These are phyloP conservation scores for Pezicula radicicola DNA, from an alignment of 2,329 filamentous ascomycete genomes.

Conservation along the genomic window DNA sequence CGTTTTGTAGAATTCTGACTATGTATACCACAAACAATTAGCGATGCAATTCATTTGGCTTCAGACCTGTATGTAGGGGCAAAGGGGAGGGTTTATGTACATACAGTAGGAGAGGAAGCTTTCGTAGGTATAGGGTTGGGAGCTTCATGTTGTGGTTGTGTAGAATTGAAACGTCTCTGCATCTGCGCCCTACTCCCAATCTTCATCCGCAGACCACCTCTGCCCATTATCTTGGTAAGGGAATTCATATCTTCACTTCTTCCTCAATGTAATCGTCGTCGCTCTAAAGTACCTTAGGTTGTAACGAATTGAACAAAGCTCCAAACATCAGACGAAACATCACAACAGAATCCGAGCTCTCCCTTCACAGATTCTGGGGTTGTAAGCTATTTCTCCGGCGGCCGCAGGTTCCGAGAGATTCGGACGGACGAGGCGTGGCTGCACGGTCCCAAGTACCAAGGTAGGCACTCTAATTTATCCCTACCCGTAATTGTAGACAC, in stretches of 20 bases:
- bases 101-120: conserved; percentile 13
- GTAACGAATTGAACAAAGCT: too few species aligned
- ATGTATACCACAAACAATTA: not conserved
- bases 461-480: too few species aligned
- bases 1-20: conserved; percentile 70
- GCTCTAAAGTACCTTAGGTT: too few species aligned
- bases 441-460: too few species aligned
- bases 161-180: not conserved
- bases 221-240: not conserved
- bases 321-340: too few species aligned
- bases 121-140: not conserved
- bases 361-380: not conserved
- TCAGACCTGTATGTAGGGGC: not conserved
- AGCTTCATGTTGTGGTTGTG: not conserved
- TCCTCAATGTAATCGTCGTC: too few species aligned
- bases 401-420: too few species aligned
- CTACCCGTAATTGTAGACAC: too few species aligned
- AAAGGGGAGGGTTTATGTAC: not conserved
- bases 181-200: not conserved
- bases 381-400: not conserved
- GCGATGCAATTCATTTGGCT: not conserved
- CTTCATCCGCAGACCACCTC: not conserved
- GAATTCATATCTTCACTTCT: not conserved
- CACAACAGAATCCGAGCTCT: too few species aligned
- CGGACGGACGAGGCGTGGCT: too few species aligned